Evolutionary conservation across 1,284 basidiomycete genomes (phyloP).

Genomic region (Tetrapyrgos nigripes): DNA sequence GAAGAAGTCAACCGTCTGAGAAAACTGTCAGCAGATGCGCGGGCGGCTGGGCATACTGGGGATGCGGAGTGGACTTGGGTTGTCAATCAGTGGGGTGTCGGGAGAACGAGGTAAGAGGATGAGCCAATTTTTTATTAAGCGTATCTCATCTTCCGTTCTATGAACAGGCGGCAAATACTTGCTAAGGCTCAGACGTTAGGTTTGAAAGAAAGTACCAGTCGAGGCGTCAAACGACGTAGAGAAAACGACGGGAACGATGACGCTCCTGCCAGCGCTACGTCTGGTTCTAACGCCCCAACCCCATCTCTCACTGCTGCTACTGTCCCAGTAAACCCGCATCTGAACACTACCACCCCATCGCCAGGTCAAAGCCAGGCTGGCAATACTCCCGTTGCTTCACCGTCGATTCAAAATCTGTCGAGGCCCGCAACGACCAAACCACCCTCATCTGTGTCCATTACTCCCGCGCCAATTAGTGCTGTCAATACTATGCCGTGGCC

Average conservation of each 20-base stretch:
- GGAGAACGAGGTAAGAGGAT: slow-evolving; percentile 64
- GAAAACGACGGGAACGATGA: slow-evolving; percentile 23
- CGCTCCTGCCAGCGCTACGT: slow-evolving; percentile 29
- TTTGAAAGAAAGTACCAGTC: slow-evolving; percentile 68
- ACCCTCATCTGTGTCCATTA: slow-evolving; percentile 15
- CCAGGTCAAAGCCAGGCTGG: slow-evolving; percentile 17
- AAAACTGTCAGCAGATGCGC: slow-evolving; percentile 69
- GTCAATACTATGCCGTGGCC: slow-evolving; percentile 50
- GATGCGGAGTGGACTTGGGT: slow-evolving; percentile 83
- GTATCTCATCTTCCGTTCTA: background rate
- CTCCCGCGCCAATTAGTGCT: slow-evolving; percentile 25
- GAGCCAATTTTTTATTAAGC: background rate
- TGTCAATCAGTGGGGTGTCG: slow-evolving; percentile 71
- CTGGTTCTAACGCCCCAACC: slow-evolving; percentile 28
- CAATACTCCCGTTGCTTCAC: slow-evolving; percentile 21
- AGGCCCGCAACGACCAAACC: slow-evolving; percentile 8
- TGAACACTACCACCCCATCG: slow-evolving; percentile 17
- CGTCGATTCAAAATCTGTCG: slow-evolving; percentile 18
- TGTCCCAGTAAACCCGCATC: background rate
- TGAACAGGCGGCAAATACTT: slow-evolving; percentile 73
- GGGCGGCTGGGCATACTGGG: slow-evolving; percentile 45
- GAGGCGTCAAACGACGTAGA: slow-evolving; percentile 67
- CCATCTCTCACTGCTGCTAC: slow-evolving; percentile 20
- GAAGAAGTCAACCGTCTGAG: slow-evolving; percentile 73
- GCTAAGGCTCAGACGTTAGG: slow-evolving; percentile 78